Conservation (phyloP, 2,329 filamentous ascomycete genomes). For the Hypoxylon sp. region DNA sequence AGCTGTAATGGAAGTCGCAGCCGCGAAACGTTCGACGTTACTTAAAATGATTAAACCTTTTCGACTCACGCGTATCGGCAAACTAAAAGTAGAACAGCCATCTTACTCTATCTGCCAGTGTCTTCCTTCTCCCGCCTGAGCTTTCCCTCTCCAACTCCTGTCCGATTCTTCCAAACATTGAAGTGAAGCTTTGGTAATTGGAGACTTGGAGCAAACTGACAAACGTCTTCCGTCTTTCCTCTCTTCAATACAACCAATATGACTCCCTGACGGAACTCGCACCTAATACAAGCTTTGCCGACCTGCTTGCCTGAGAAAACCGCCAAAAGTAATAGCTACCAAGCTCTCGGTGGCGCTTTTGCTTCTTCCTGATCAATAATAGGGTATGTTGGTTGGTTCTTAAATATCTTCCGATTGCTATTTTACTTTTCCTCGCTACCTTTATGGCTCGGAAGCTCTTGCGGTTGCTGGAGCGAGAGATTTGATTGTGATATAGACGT, state of each 20-base stretch:
- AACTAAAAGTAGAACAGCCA: conserved; percentile 39
- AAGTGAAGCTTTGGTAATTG: conserved; percentile 7
- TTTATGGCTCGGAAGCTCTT: conserved; percentile 17
- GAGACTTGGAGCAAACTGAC: conserved; percentile 4
- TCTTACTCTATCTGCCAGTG: conserved; percentile 17
- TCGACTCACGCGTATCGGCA: conserved; percentile 24
- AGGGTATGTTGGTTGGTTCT: conserved; percentile 40
- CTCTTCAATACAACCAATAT: conserved; percentile 29
- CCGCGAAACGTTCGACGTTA: conserved; percentile 36
- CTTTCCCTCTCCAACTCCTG: conserved; percentile 20
- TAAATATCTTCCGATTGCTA: conserved; percentile 4
- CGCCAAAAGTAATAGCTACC: conserved; percentile 1
- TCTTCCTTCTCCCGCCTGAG: conserved; percentile 13
- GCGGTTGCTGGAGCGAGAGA: conserved; percentile 12
- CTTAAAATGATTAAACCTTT: conserved; percentile 33
- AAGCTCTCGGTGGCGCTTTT: conserved; percentile 29
- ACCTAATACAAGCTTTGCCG: conserved; percentile 11
- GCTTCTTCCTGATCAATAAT: conserved; percentile 36
- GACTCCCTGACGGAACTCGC: conserved; percentile 20
- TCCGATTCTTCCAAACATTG: neutral
- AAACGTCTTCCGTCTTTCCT: conserved; percentile 21
- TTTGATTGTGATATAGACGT: conserved; percentile 11
- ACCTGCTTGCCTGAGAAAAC: conserved; percentile 19
- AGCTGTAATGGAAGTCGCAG: conserved; percentile 30
- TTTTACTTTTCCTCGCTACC: conserved; percentile 31